Evolutionary conservation across 306 rosid species (phyloP).

Genomic region (Ochetophila trinervis): DNA sequence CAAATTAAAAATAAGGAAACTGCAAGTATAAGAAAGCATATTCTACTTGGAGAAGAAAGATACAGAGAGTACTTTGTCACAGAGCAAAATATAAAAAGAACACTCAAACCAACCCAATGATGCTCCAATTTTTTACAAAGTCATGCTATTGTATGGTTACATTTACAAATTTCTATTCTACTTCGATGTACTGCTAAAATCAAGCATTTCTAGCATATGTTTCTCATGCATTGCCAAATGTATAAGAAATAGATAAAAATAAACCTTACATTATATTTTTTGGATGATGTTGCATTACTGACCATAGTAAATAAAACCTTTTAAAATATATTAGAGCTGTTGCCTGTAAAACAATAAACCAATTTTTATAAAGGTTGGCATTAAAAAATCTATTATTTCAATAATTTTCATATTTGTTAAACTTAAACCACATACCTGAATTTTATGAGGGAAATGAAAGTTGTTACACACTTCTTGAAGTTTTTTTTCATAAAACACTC

Average conservation of each 20-base stretch:
- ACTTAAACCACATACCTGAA: slow-evolving; percentile 69
- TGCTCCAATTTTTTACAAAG: neutral
- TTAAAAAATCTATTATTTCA: neutral
- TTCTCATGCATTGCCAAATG: slow-evolving; percentile 4
- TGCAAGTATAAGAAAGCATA: neutral
- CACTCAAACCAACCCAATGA: neutral
- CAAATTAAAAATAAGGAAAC: slow-evolving; percentile 1
- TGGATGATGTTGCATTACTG: slow-evolving; percentile 93
- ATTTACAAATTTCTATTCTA: neutral
- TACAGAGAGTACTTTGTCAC: too few species aligned
- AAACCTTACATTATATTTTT: slow-evolving; percentile 81
- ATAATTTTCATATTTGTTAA: neutral
- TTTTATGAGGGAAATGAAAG: slow-evolving; percentile 82
- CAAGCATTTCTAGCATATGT: slow-evolving; percentile 11
- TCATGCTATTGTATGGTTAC: neutral
- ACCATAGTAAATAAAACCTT: slow-evolving; percentile 92
- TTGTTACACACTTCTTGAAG: slow-evolving; percentile 82
- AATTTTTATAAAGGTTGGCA: slow-evolving; percentile 19
- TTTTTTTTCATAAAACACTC: slow-evolving; percentile 50
- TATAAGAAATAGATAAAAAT: slow-evolving; percentile 7
- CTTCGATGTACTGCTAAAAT: slow-evolving; percentile 14
- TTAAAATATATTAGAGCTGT: slow-evolving; percentile 88
- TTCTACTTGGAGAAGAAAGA: slow-evolving; percentile 2
- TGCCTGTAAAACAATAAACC: slow-evolving; percentile 59
- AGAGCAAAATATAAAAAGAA: too few species aligned